These are phyloP conservation scores for Capsicum baccatum DNA, from an alignment of 257 asterid genomes.

Conservation along the genomic window DNA sequence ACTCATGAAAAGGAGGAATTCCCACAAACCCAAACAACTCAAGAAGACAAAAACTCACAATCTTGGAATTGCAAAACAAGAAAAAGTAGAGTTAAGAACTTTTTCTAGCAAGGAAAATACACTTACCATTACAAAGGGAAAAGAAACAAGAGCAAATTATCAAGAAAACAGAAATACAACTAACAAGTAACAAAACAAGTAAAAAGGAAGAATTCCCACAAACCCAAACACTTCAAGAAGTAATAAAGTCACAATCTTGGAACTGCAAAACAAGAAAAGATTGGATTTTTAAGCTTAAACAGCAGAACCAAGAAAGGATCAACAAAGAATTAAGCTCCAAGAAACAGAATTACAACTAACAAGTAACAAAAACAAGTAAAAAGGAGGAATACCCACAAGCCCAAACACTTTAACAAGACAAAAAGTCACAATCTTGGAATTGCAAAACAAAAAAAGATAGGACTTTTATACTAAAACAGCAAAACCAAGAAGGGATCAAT, in stretches of 20 bases:
- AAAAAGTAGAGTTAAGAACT: conserved; percentile 1
- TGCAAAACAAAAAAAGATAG: conserved; percentile 35
- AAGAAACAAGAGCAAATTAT: background rate
- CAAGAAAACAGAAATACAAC: background rate
- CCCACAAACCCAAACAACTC: background rate
- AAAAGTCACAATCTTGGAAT: conserved; percentile 30
- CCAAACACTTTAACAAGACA: background rate
- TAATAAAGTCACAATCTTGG: conserved; percentile 30
- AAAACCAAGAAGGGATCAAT: conserved; percentile 43
- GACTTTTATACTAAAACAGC: conserved; percentile 46
- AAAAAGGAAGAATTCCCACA: background rate
- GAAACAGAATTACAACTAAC: background rate
- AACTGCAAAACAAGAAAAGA: conserved; percentile 31
- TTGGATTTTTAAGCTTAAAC: conserved; percentile 41
- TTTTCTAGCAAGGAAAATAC: background rate
- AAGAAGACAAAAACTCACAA: conserved; percentile 4
- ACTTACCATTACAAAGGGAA: conserved; percentile 31
- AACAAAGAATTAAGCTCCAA: conserved; percentile 40
- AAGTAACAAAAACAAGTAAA: background rate
- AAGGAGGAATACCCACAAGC: conserved; percentile 2
- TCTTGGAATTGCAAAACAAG: conserved; percentile 32
- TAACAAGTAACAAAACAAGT: background rate
- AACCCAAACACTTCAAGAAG: background rate
- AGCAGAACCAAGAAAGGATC: conserved; percentile 44
- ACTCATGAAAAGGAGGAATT: background rate